A percentile compares a stretch with the other conserved stretches of the same genome.
Conservation (phyloP, 2,329 filamentous ascomycete genomes). For the Pseudogymnoascus sp. region DNA sequence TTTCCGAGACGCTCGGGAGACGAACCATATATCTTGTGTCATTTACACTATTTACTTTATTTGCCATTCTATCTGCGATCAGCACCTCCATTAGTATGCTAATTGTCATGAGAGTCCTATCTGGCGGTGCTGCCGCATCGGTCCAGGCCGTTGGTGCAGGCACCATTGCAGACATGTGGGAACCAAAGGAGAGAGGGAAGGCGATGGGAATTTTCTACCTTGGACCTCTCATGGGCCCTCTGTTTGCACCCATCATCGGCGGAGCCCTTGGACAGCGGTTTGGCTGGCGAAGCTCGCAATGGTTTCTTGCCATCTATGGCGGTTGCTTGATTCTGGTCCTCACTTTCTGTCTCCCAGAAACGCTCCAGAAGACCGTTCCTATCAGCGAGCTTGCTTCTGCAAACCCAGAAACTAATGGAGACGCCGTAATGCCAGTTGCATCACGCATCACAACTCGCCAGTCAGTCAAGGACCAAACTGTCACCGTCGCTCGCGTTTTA, state of each 20-base stretch:
- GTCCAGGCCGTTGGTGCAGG: conserved; percentile 79
- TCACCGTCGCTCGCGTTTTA: conserved; percentile 42
- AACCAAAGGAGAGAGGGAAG: conserved; percentile 58
- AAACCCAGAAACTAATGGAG: conserved; percentile 11
- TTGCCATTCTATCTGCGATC: conserved; percentile 60
- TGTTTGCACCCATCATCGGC: conserved; percentile 69
- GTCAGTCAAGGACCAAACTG: conserved; percentile 51
- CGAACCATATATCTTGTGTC: conserved; percentile 72
- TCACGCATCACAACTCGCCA: conserved; percentile 52
- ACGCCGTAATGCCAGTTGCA: conserved; percentile 21
- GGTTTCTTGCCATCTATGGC: conserved; percentile 68
- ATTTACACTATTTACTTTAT: conserved; percentile 64
- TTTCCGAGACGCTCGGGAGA: conserved; percentile 65
- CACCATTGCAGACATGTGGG: conserved; percentile 77
- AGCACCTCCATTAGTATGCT: conserved; percentile 67
- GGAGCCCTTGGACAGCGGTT: conserved; percentile 61
- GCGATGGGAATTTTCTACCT: conserved; percentile 84
- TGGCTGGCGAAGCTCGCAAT: conserved; percentile 70
- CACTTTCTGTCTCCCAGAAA: conserved; percentile 58
- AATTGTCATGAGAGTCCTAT: conserved; percentile 64
- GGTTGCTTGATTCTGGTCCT: conserved; percentile 47
- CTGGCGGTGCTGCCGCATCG: conserved; percentile 68
- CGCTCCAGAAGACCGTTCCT: conserved; percentile 32
- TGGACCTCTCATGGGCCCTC: conserved; percentile 65
- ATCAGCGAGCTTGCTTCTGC: background rate